Conservation (phyloP, 768 basidiomycete genomes). For the Suillus subaureus region DNA sequence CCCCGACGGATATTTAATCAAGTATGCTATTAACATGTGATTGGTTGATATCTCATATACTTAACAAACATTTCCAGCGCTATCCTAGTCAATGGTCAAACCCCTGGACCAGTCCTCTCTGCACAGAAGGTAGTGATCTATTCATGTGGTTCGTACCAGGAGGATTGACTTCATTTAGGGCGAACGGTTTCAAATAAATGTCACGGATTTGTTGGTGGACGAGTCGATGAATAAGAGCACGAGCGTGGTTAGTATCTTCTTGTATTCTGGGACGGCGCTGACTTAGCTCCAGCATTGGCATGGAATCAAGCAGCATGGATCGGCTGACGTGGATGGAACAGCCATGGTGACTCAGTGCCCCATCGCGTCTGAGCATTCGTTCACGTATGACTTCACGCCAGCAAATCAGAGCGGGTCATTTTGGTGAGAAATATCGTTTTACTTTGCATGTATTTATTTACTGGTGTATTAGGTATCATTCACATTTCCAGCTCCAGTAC, state of each 20-base stretch:
- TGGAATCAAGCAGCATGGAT: slow-evolving; percentile 41
- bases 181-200: slow-evolving; percentile 34
- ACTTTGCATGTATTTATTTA: not conserved
- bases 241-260: slow-evolving; percentile 32
- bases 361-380: slow-evolving; percentile 36
- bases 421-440: slow-evolving; percentile 35
- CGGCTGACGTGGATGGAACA: slow-evolving; percentile 44
- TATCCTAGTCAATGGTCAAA: slow-evolving; percentile 40
- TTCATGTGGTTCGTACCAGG: not conserved
- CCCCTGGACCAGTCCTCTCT: slow-evolving; percentile 40
- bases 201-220: slow-evolving; percentile 39
- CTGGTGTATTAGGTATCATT: slow-evolving; percentile 21
- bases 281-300: slow-evolving; percentile 36
- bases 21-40: not conserved
- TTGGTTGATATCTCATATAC: not conserved
- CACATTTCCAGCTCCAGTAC: slow-evolving; percentile 48
- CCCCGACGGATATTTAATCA: slow-evolving; percentile 32
- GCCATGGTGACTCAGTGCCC: slow-evolving; percentile 46
- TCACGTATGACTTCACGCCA: slow-evolving; percentile 36
- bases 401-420: slow-evolving; percentile 36
- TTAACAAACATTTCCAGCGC: slow-evolving; percentile 15
- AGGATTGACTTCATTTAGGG: slow-evolving; percentile 25
- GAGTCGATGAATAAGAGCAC: slow-evolving; percentile 41
- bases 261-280: not conserved
- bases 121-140: slow-evolving; percentile 30